Conservation (phyloP, 345 rosid species). For the Microthlaspi erraticum region DNA sequence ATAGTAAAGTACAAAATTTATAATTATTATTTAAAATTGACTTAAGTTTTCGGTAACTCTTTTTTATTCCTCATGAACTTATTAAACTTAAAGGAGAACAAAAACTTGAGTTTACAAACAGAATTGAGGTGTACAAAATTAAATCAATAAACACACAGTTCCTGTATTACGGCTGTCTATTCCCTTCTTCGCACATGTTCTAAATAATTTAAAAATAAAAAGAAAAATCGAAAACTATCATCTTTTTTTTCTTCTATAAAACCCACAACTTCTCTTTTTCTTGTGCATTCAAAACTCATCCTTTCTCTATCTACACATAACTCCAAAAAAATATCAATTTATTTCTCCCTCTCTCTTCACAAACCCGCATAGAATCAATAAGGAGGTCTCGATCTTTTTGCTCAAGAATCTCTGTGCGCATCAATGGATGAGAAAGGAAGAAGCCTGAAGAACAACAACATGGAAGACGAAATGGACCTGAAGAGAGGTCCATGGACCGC, state of each 20-base stretch:
- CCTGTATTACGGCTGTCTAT: slow-evolving; percentile 46
- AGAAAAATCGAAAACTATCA: slow-evolving; percentile 46
- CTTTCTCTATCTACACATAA: slow-evolving; percentile 36
- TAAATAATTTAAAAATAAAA: slow-evolving; percentile 27
- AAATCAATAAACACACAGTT: slow-evolving; percentile 29
- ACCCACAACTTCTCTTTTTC: slow-evolving; percentile 48
- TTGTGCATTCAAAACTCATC: slow-evolving; percentile 43
- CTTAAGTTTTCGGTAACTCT: background rate
- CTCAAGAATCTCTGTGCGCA: slow-evolving; percentile 44
- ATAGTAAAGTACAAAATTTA: no score
- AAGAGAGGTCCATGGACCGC: slow-evolving; percentile 93
- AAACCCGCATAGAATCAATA: slow-evolving; percentile 24
- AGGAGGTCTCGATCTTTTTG: slow-evolving; percentile 30
- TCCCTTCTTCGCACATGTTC: slow-evolving; percentile 46
- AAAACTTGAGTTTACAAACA: background rate
- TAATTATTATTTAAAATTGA: no score
- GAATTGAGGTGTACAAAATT: slow-evolving; percentile 19
- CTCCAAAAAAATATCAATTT: slow-evolving; percentile 25
- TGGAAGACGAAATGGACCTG: slow-evolving; percentile 64
- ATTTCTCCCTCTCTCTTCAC: slow-evolving; percentile 27
- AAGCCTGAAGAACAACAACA: slow-evolving; percentile 41
- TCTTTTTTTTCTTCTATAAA: slow-evolving; percentile 53
- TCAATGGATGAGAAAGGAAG: slow-evolving; percentile 61
- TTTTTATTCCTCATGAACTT: slow-evolving; percentile 3
- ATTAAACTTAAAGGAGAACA: background rate